These are phyloP conservation scores for Beauveria rudraprayagi DNA, from an alignment of 2,329 filamentous ascomycete species.

Conservation along the genomic window DNA sequence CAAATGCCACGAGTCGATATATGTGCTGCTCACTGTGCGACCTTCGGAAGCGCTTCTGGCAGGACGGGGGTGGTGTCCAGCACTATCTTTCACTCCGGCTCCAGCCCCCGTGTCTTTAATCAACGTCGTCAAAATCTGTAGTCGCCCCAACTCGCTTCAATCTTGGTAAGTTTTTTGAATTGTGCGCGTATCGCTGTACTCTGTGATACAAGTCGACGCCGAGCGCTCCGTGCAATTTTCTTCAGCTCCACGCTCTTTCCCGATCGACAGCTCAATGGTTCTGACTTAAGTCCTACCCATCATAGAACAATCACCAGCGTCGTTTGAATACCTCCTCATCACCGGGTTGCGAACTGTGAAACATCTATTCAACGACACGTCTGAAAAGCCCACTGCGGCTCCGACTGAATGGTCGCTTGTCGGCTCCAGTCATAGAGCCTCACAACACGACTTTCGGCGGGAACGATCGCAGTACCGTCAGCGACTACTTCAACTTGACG, in stretches of 20 bases:
- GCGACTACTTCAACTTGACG: conserved; percentile 15
- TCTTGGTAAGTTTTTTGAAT: not conserved
- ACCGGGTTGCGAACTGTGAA: not conserved
- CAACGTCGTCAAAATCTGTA: not conserved
- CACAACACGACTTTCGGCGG: not conserved
- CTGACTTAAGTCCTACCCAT: conserved; percentile 2
- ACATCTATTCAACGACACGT: not conserved
- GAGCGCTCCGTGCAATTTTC: conserved; percentile 1
- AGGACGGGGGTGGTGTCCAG: conserved; percentile 4
- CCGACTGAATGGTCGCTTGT: conserved; percentile 9
- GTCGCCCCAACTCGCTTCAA: not conserved
- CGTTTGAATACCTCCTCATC: not conserved
- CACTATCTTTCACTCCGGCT: conserved; percentile 7
- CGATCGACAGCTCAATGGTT: not conserved
- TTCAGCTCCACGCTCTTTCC: not conserved
- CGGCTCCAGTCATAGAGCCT: conserved; percentile 5
- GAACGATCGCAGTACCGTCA: conserved; percentile 13
- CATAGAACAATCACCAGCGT: conserved; percentile 4
- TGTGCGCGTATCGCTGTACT: not conserved
- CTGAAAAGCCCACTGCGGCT: not conserved
- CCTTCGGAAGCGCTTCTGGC: conserved; percentile 5
- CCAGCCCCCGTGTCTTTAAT: conserved; percentile 8
- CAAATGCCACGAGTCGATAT: not conserved
- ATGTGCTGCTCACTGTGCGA: conserved; percentile 8
- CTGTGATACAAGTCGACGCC: not conserved